Percentiles rank a stretch among this genome's conserved stretches.
Conservation (phyloP, 495 filamentous ascomycete genomes). For the Mycothermus thermophilus region DNA sequence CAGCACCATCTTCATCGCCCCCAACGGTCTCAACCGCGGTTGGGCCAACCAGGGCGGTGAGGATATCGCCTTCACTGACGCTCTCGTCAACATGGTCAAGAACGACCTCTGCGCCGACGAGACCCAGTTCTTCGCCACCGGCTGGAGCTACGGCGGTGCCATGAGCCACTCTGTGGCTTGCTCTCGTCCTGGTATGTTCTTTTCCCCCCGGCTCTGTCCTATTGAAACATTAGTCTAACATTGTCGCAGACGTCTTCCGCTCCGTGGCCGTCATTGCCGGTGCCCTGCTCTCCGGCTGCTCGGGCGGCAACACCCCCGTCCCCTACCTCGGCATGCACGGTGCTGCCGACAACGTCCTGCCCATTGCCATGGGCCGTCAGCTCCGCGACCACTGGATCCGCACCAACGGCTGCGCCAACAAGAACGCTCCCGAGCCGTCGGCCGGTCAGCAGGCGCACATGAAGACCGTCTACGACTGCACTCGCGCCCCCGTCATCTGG, state of each 20-base stretch:
- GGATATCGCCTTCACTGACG: conserved; percentile 29
- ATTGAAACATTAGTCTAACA: too few relatives aligned
- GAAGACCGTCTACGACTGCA: conserved; percentile 22
- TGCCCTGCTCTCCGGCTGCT: conserved; percentile 26
- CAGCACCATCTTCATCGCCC: conserved; percentile 31
- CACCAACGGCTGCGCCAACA: conserved; percentile 26
- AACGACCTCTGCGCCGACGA: conserved; percentile 31
- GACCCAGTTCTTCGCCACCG: conserved; percentile 29
- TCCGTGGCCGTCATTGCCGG: conserved; percentile 28
- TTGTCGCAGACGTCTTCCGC: conserved; percentile 18
- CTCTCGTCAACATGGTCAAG: conserved; percentile 23
- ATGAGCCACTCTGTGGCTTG: conserved; percentile 37
- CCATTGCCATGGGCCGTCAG: conserved; percentile 19
- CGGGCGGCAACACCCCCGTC: conserved; percentile 24
- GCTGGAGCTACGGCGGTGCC: conserved; percentile 35
- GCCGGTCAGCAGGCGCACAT: conserved; percentile 18
- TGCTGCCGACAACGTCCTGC: conserved; percentile 26
- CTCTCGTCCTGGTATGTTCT: conserved; percentile 22
- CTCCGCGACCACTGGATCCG: conserved; percentile 27
- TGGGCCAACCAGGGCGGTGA: conserved; percentile 33
- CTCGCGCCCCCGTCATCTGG: conserved; percentile 14
- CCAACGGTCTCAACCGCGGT: conserved; percentile 30
- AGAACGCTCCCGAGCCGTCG: conserved; percentile 21
- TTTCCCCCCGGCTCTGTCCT: background rate
- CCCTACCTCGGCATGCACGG: conserved; percentile 33